Conservation (phyloP, 805 yeast species). For the Saccharomycopsis guyanensis region DNA sequence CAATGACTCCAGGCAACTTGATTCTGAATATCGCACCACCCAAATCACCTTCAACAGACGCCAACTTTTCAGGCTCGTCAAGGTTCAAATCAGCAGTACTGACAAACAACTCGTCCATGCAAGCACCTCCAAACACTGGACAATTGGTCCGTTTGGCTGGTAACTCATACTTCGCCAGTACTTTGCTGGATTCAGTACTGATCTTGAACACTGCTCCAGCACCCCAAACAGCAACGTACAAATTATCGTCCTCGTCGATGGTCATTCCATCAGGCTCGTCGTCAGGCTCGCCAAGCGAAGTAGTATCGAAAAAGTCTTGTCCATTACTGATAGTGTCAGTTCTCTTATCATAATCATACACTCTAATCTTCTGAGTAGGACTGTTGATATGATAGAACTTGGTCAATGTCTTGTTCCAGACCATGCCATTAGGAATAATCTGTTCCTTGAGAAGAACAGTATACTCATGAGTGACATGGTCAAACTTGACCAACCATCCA, state of each 20-base stretch:
- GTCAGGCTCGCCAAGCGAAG: constrained; percentile 23
- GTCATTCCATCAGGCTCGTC: constrained; percentile 82
- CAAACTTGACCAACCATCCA: constrained; percentile 48
- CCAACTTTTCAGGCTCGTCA: constrained; percentile 31
- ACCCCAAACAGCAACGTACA: constrained; percentile 65
- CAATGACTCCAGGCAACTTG: constrained; percentile 23
- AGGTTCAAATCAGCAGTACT: constrained; percentile 55
- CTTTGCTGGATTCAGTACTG: constrained; percentile 36
- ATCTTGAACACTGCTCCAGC: constrained; percentile 49
- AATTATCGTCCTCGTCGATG: constrained; percentile 42
- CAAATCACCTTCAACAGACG: constrained; percentile 32
- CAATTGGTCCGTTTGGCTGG: constrained; percentile 62
- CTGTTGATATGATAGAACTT: constrained; percentile 50
- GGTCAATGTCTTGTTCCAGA: constrained; percentile 39
- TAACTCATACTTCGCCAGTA: constrained; percentile 42
- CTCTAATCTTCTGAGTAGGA: constrained; percentile 37
- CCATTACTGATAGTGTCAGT: constrained; percentile 33
- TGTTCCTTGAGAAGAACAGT: constrained; percentile 33
- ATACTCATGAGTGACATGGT: constrained; percentile 27
- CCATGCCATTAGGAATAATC: constrained; percentile 66
- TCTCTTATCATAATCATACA: constrained; percentile 35
- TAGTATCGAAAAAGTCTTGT: constrained; percentile 33
- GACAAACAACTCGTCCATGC: constrained; percentile 51
- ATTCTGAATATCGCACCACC: constrained; percentile 57
- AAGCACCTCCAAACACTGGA: constrained; percentile 57